phyloP scores from a whole-genome alignment of 2,329 filamentous ascomycete genomes.

The Aschersonia sp. region DNA sequence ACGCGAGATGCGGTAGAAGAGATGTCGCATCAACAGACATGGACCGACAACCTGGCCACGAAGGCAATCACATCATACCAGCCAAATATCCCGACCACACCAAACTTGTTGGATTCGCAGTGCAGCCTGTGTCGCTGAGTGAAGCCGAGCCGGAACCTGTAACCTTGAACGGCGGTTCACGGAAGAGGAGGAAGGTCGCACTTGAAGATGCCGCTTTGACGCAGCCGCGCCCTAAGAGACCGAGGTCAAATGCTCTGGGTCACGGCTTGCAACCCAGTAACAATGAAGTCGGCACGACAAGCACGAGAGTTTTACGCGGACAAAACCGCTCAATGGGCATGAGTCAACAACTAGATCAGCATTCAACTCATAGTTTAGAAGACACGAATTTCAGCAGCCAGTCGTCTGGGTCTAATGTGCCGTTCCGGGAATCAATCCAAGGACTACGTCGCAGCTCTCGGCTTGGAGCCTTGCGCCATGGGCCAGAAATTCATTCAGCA shows the following conservation, averaged over 20 bases:
- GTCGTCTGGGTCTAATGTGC: neutral
- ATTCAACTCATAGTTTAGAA: neutral
- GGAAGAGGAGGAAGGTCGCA: conserved; percentile 1
- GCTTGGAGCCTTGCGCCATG: neutral
- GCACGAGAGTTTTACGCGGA: neutral
- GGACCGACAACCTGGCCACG: neutral
- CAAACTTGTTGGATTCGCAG: neutral
- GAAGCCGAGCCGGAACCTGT: neutral
- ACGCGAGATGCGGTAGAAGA: neutral
- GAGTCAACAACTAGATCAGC: neutral
- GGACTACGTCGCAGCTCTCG: conserved; percentile 3
- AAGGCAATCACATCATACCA: neutral
- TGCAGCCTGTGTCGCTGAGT: neutral
- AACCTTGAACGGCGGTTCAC: neutral
- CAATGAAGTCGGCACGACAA: neutral
- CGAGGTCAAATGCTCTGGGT: neutral
- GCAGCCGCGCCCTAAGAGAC: conserved; percentile 1
- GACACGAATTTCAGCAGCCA: conserved; percentile 1
- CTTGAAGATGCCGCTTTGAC: neutral
- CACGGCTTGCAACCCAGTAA: neutral
- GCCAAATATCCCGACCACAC: neutral
- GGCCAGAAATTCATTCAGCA: neutral
- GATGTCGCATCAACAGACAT: neutral
- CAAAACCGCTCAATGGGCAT: neutral
- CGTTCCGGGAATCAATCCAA: neutral